Base-by-base conservation (phyloP, 371 early-diverging fungal genomes). In the Nematocida sp. region DNA sequence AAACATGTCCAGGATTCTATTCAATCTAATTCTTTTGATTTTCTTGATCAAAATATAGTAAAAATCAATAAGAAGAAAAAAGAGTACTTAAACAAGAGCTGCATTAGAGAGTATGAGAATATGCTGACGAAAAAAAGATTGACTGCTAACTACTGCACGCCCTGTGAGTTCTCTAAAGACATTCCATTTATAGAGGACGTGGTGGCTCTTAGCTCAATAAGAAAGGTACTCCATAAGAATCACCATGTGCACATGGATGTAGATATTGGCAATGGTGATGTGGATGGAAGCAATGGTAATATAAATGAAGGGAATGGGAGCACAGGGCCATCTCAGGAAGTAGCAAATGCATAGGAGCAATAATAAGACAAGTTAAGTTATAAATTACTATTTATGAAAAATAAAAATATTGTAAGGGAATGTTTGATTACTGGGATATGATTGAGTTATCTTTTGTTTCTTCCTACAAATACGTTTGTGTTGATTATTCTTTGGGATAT, bases 401-500 rank as follows among this genome's bases (percentile, higher is more conserved):
- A n/a, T n/a, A n/a, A n/a, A n/a, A n/a, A n/a, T n/a, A n/a, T n/a
- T n/a, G n/a, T n/a, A n/a, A n/a, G n/a, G n/a, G n/a, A n/a, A 45
- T 13, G 13, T 45, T 13, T 13, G 45, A 13, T 45, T 13, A 20
- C 13, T 45, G 13, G 45, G 45, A 45, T 45, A 13, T 13, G 45
- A 20, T 45, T 54, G 54, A 28, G 54, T 54, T 54, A 25, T 54
- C 16, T 54, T 30, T 9, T 13, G 54, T 54, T 54, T 28, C n/a
- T n/a, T n/a, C n/a, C n/a, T 18, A 81, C 80, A 67, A 82, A 82
- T 32, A 80, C 66, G 20, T 68, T 76, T 50, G 78, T 77, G 42
- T 82, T 82, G 32, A 84, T 66, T 28, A 84, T 81, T 66, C 81
- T 61, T 26, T 75, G 63, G 36, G 77, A 65, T 57, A 81, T 79